Evolutionary conservation across 768 basidiomycete species (phyloP).

Genomic region (Agaricus sinodeliciosus): DNA sequence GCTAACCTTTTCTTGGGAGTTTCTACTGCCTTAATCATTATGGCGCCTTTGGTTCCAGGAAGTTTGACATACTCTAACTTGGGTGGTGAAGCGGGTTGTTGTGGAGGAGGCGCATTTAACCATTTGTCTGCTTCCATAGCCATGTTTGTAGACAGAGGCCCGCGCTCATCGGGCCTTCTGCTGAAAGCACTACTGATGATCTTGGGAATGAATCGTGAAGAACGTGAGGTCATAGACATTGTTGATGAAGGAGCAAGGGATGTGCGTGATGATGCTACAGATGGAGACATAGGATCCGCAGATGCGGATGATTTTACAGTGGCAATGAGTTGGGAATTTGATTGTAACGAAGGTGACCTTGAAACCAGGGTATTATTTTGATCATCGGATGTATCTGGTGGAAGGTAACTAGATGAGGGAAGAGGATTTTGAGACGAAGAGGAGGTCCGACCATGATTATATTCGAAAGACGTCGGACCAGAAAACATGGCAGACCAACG

Average conservation of each 20-base stretch:
- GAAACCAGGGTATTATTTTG: slow-evolving; percentile 21
- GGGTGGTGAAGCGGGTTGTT: slow-evolving; percentile 47
- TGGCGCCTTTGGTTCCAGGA: slow-evolving; percentile 81
- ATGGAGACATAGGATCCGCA: slow-evolving; percentile 15
- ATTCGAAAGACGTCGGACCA: neutral
- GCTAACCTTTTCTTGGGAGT: slow-evolving; percentile 80
- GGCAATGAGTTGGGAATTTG: slow-evolving; percentile 20
- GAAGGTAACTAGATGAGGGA: slow-evolving; percentile 16
- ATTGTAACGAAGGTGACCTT: slow-evolving; percentile 37
- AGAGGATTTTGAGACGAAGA: slow-evolving; percentile 13
- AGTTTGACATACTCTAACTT: slow-evolving; percentile 91
- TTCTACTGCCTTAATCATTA: slow-evolving; percentile 83
- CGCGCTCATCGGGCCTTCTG: slow-evolving; percentile 52
- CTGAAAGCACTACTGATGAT: slow-evolving; percentile 61
- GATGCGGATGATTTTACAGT: slow-evolving; percentile 12
- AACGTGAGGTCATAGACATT: slow-evolving; percentile 31
- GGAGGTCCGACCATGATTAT: slow-evolving; percentile 20
- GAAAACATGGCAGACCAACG: slow-evolving; percentile 14
- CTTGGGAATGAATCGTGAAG: slow-evolving; percentile 63
- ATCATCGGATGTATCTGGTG: slow-evolving; percentile 19
- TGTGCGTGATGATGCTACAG: slow-evolving; percentile 19
- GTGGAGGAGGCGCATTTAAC: slow-evolving; percentile 4
- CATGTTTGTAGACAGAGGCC: slow-evolving; percentile 29
- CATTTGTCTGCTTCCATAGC: slow-evolving; percentile 36
- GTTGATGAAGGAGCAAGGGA: slow-evolving; percentile 15